Percentiles rank a stretch among this genome's conserved stretches.
phyloP scores from a whole-genome alignment of 2,329 filamentous ascomycete species.

The Neopestalotiopsis clavispora region DNA sequence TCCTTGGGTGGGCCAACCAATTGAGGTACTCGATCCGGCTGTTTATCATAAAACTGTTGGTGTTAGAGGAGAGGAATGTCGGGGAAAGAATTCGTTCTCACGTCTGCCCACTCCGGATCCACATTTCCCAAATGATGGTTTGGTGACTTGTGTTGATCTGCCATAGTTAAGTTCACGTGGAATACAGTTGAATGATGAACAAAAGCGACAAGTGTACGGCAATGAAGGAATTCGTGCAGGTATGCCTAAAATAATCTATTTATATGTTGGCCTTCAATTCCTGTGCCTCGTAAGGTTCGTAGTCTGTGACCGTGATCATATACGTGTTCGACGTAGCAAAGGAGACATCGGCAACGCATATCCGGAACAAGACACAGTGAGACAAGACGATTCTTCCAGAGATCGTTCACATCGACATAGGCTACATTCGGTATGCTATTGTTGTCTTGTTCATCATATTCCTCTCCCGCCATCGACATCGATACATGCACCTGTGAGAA shows the following conservation, averaged over 20 bases:
- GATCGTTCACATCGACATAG: neutral
- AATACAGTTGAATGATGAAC: neutral
- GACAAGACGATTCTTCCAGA: neutral
- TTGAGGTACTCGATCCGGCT: neutral
- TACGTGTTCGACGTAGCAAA: neutral
- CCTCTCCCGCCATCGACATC: constrained; percentile 50
- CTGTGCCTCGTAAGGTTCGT: neutral
- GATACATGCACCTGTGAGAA: constrained; percentile 73
- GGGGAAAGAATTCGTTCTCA: neutral
- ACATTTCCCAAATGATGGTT: neutral
- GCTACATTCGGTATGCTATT: neutral
- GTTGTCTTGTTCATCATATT: neutral
- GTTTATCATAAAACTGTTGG: neutral
- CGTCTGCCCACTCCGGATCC: neutral
- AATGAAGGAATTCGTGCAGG: neutral
- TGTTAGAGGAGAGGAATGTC: neutral
- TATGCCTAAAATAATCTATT: neutral
- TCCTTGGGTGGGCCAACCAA: neutral
- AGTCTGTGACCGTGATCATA: neutral
- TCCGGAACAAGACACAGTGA: neutral
- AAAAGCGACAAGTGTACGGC: neutral
- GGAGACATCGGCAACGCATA: neutral
- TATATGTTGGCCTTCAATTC: neutral
- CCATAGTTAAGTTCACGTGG: neutral
- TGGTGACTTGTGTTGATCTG: neutral